phyloP scores from a whole-genome alignment of 495 filamentous ascomycete genomes.

The Trichoderma gamsii region DNA sequence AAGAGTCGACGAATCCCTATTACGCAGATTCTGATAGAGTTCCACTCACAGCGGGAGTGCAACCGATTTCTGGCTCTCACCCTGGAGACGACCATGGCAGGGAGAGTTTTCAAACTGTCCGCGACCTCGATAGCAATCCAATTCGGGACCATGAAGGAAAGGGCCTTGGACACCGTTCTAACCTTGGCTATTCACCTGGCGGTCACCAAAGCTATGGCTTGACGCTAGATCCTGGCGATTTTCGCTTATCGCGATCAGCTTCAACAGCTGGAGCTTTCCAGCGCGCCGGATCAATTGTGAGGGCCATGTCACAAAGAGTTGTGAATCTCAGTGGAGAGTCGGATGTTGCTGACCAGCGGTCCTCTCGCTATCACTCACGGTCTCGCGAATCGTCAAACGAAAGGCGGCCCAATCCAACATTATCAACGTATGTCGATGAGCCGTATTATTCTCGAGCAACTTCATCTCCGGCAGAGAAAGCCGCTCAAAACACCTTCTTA shows the following conservation, averaged over 20 bases:
- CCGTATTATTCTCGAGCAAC: slow-evolving; percentile 42
- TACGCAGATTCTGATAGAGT: slow-evolving; percentile 47
- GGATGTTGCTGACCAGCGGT: slow-evolving; percentile 72
- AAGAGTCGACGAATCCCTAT: slow-evolving; percentile 38
- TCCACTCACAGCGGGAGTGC: slow-evolving; percentile 54
- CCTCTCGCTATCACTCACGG: slow-evolving; percentile 57
- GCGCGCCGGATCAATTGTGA: slow-evolving; percentile 84
- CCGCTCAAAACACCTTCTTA: slow-evolving; percentile 34
- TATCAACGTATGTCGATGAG: slow-evolving; percentile 50
- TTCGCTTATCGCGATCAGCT: slow-evolving; percentile 49
- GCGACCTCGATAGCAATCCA: slow-evolving; percentile 39
- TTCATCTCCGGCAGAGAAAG: slow-evolving; percentile 42
- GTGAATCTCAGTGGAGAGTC: slow-evolving; percentile 86
- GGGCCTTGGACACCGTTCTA: slow-evolving; percentile 47
- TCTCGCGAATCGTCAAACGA: slow-evolving; percentile 38
- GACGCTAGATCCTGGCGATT: slow-evolving; percentile 39
- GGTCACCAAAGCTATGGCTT: slow-evolving; percentile 44
- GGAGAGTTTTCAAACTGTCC: slow-evolving; percentile 56
- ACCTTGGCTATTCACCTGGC: slow-evolving; percentile 39
- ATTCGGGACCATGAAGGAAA: slow-evolving; percentile 36
- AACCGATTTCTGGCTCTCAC: slow-evolving; percentile 61
- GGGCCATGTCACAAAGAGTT: slow-evolving; percentile 94
- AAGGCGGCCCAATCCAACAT: slow-evolving; percentile 28
- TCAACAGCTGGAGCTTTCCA: slow-evolving; percentile 59
- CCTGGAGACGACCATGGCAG: slow-evolving; percentile 46